Base-by-base conservation (phyloP, 352 stramenopile genomes). In the Globisporangium viniferum region DNA sequence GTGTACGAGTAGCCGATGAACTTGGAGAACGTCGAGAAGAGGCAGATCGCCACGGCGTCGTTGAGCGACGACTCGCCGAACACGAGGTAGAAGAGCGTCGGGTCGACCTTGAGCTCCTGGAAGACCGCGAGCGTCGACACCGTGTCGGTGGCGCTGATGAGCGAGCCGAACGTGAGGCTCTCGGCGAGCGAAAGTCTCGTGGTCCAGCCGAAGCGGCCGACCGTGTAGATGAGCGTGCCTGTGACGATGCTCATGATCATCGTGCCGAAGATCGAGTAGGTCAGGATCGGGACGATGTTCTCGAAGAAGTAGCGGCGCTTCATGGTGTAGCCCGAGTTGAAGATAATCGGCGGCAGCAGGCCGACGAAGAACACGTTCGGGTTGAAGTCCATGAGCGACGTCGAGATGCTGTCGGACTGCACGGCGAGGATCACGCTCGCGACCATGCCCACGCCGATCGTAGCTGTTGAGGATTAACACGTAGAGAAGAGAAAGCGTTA, bases 31-130 rank as follows among this genome's bases (percentile, higher is more conserved):
- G 92, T 95, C 57, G 95, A 86, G 71, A 98, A 98, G 7, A 98
- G 75, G 53, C 96, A 97, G 66, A 99, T 96, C 9, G 85, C 90
- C 14, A 98, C 90, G 6, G 94, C 94, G 70, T 99, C 95, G 73
- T 98, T 99, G 31, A 99, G 77, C 35, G 94, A 97, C 51, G 82
- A 96, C 77, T 98, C 95, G 57, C 95, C 95, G 85, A 98, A 98
- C 14, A 98, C 91, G 31, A 98, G 75, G 69, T 98, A 98, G 71
- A 98, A 98, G 5, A 98, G 75, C 59, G 87, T 93, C 46, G 93
- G 93, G 66, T 98, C 91, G 20, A 92, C 88, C 58, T 89, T 84
- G 3, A 95, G 84, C 67, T 94, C 86, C 71, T 97, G 88, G 74
- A 98, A 98, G 7, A 98, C 89, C 1, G 91, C 90, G 29, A 98